Base-by-base conservation (phyloP, 2,329 filamentous ascomycete genomes). In the Paraconiothyrium brasiliense region DNA sequence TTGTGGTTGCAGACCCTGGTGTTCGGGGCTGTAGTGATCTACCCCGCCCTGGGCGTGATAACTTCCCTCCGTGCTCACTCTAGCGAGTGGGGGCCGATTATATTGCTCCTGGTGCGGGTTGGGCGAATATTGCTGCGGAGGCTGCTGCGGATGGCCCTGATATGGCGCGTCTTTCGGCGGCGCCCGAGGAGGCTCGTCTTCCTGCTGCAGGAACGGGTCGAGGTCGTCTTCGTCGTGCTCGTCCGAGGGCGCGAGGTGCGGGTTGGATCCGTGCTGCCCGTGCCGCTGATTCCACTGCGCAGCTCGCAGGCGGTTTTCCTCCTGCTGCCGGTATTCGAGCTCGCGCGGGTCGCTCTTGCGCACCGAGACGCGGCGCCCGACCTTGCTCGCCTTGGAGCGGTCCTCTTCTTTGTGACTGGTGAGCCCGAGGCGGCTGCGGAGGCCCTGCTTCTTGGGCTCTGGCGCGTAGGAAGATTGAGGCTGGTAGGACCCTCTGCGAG, bases 1-100 rank as follows among this genome's bases (percentile, higher is more conserved):
- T 68, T 65, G 72, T 64, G 65, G 70, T 61, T 71, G 71, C 37
- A 68, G 66, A 47, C 66, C 65, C 55, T 76, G 72, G 59, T 77
- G 75, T 67, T 78, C 75, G 49, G 77, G 72, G 72, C 76, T 78
- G 71, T 78, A 78, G 61, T 74, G 76, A 22, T 77, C 72, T 74
- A 76, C 76, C 73, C 76, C 76, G 71, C 76, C 73, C 65, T 76
- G 74, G 54, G 74, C 69, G 61, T 72, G 72, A 64, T 77, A 76
- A 71, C 75, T 78, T 54, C 74, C 73, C 68, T 78, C 74, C 47
- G 76, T 78, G 73, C 74, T 76, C 56, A 78, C 76, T 60, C 73
- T 75, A 67, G 74, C 74, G 67, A 78, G 73, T 73, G 72, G 74
- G 71, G 72, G 73, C 70, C 75, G 76, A 69, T 63, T 69, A 62